Conservation (phyloP, 140 eudicot genomes). For the Flaveria floridana region DNA sequence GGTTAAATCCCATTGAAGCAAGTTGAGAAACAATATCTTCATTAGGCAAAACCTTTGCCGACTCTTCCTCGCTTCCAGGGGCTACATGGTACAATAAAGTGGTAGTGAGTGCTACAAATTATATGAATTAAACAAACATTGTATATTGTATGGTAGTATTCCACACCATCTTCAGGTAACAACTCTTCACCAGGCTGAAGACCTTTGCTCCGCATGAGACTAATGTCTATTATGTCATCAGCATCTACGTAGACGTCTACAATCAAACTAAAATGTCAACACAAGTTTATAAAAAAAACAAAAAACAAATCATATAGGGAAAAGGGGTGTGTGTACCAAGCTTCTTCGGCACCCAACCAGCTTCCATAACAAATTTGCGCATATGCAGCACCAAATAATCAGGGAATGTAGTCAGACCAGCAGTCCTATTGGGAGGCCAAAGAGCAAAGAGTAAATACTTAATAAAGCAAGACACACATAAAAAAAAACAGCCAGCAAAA, state of each 20-base stretch:
- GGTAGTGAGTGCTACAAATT: neutral
- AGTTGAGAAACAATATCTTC: constrained; percentile 88
- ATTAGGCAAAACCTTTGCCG: constrained; percentile 43
- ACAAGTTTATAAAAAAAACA: neutral
- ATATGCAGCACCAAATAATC: constrained; percentile 96
- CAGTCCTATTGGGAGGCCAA: constrained; percentile 50
- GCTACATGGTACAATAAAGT: constrained; percentile 30
- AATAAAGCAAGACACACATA: neutral
- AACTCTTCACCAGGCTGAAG: constrained; percentile 94
- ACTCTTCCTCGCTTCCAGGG: constrained; percentile 44
- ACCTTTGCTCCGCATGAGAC: constrained; percentile 92
- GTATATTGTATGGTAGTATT: neutral
- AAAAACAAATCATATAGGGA: neutral
- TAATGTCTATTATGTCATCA: constrained; percentile 83
- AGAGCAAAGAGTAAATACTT: constrained; percentile 1
- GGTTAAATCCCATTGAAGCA: constrained; percentile 75
- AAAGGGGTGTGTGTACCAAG: constrained; percentile 52
- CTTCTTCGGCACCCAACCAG: constrained; percentile 98
- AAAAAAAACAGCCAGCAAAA: neutral
- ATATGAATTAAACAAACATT: neutral
- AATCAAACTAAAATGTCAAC: constrained; percentile 26
- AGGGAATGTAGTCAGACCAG: constrained; percentile 95
- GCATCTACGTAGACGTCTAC: constrained; percentile 90
- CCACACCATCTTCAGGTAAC: constrained; percentile 81
- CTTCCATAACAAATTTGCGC: constrained; percentile 98